Base-by-base conservation (phyloP, 208 protist genomes). In the Acanthamoeba sp. region DNA sequence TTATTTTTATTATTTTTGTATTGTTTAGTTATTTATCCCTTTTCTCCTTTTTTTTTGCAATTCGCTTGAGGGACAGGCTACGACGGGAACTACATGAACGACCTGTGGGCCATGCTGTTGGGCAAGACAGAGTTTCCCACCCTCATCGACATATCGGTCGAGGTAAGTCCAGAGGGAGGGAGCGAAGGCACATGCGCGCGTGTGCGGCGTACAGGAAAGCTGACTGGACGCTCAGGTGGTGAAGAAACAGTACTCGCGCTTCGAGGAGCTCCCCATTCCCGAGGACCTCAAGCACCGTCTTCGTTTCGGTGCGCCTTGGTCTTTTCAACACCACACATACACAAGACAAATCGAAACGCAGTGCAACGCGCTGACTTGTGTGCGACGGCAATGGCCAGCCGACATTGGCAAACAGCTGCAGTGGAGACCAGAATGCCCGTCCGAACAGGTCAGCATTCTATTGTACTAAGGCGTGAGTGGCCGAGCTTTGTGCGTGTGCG, bases 271-370 rank as follows among this genome's bases (percentile, higher is more conserved):
- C 38, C 22, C 32, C 71, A 82, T 82, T n/a, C 71, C 71, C 32
- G 71, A 82, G 24, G 71, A 82, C 71, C 71, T 82, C 34, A 82
- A 82, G 71, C 71, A 52, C 0, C 71, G 71, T 27, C 40, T 82
- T 12, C 71, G 40, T 10, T 32, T 32, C 10, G 71, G 71, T 82
- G 9, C 36, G 34, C 38, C n/a, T 22, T n/a, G n/a, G 3, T 42
- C 20, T 27, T n/a, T 76, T 38, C 32, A 38, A 20, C 34, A 27
- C 32, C 64, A 20, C 45, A 50, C 62, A 50, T 16, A 50, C 45
- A 16, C 1, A 1, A 50, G 14, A 50, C 45, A 50, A 9, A 3
- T 16, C 14, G 48, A 52, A 52, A 52, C 20, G 1, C 62, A 71
- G 62, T 6, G 14, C 62, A 71, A 10, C 14, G 27, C 7, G 34